Evolutionary conservation across 2,329 filamentous ascomycete genomes (phyloP), one percentile per base, ranked within the genome.

Genomic region (Nothopassalora personata): DNA sequence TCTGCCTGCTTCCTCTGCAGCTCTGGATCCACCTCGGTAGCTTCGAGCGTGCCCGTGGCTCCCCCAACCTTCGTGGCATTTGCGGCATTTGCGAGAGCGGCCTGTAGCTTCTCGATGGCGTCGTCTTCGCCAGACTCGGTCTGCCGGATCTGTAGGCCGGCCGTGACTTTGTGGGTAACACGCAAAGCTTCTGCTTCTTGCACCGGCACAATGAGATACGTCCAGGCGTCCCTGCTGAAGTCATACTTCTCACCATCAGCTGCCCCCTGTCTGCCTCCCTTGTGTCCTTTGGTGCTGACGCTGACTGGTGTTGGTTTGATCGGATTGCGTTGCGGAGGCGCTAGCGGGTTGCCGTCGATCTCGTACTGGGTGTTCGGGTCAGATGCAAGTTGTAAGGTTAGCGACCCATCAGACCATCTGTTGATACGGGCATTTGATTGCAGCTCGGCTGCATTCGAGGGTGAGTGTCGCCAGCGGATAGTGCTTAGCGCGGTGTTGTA

Each of bases 361-460:
- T 91, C 87, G 77, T 87, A 92, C 68, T 92, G 89, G 63, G 86
- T 85, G 36, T 75, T 78, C 1, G 84, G 83, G 39, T 84, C 80
- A 60, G 84, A 85, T 13, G 88, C 89, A 27, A 92, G 79, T n/a
- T 87, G 84, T 27, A 93, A 77, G 10, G 88, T 91, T 15, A 90
- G 77, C 4, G 87, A 90, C 30, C 89, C 89, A 69, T 93, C 89
- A 61, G 86, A 90, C 89, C 89, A 93, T 66, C 83, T 83, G 69
- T 90, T 84, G 31, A 93, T 77, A 62, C 86, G 83, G 2, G 89
- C 83, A 70, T 93, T 93, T 69, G 88, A 91, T 70, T 88, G 84
- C 11, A 91, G 78, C 61, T 85, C 77, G 52, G 82, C 81, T 1
- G 84, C 87, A 57, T 86, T 76, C n/a, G 80, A 80, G 9, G 85